phyloP scores from a whole-genome alignment of 208 protist species.

The Acanthamoeba lenticulata region DNA sequence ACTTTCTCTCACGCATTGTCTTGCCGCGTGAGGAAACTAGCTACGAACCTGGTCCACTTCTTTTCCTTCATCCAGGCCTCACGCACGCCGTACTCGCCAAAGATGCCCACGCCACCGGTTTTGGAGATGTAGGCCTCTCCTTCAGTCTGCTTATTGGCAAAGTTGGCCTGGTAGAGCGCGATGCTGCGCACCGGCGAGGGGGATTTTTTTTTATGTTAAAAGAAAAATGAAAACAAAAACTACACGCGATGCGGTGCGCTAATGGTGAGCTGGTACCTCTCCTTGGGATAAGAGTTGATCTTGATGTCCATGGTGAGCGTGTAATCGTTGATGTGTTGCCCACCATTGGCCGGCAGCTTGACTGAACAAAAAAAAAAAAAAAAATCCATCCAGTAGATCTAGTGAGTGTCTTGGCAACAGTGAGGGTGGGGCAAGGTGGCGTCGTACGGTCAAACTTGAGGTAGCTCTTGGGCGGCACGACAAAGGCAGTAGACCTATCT shows the following conservation, averaged over 20 bases:
- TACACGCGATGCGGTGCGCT: not conserved
- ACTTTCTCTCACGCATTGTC: not conserved
- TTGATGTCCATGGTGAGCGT: constrained; percentile 62
- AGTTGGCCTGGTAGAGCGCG: constrained; percentile 66
- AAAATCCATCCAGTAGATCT: not conserved
- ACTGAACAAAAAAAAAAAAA: constrained; percentile 19
- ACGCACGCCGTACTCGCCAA: constrained; percentile 64
- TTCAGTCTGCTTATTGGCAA: constrained; percentile 59
- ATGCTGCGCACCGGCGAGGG: not conserved
- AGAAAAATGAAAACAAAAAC: not conserved
- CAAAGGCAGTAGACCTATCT: constrained; percentile 53
- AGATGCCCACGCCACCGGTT: constrained; percentile 64
- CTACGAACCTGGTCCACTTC: constrained; percentile 61
- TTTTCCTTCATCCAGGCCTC: constrained; percentile 61
- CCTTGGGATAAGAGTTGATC: constrained; percentile 44
- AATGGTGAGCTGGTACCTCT: constrained; percentile 26
- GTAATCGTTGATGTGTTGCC: constrained; percentile 64
- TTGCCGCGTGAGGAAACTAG: not conserved
- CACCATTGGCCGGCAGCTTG: constrained; percentile 41
- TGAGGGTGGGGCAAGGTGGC: not conserved
- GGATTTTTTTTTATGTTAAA: not conserved
- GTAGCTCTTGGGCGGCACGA: constrained; percentile 54
- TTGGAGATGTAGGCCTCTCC: constrained; percentile 70
- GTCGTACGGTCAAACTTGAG: constrained; percentile 65
- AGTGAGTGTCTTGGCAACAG: not conserved